A percentile compares a stretch with the other conserved stretches of the same genome.
These are phyloP conservation scores for Arabidopsis thaliana DNA, from an alignment of 345 rosid species.

Conservation along the genomic window DNA sequence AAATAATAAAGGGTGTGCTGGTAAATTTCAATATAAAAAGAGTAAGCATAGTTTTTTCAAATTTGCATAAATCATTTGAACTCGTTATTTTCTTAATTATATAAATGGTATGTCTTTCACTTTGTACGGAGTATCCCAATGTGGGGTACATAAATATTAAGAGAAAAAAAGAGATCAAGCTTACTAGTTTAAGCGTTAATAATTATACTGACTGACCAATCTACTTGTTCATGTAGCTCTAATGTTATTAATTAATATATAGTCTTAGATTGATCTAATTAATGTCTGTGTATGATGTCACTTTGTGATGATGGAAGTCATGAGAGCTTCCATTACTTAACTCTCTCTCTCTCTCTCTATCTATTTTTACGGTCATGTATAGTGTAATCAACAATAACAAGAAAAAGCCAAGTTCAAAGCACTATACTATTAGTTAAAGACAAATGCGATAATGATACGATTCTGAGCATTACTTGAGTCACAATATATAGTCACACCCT, in stretches of 20 bases:
- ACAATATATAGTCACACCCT: conserved; percentile 37
- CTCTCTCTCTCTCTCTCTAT: conserved; percentile 9
- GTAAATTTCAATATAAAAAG: no score
- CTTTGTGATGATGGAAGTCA: conserved; percentile 35
- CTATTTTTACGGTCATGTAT: conserved; percentile 16
- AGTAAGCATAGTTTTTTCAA: no score
- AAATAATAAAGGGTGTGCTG: no score
- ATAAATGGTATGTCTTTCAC: neutral
- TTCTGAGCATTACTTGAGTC: conserved; percentile 39
- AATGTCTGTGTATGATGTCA: conserved; percentile 30
- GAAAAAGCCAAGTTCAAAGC: conserved; percentile 37
- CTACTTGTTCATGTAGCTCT: neutral
- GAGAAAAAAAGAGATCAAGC: neutral
- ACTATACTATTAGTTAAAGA: conserved; percentile 11
- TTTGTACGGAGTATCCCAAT: conserved; percentile 10
- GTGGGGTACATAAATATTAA: neutral
- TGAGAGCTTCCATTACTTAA: conserved; percentile 34
- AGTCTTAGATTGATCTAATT: neutral
- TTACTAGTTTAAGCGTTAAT: neutral
- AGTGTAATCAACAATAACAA: conserved; percentile 28
- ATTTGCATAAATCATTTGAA: no score
- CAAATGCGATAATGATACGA: conserved; percentile 36
- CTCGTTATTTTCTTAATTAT: neutral
- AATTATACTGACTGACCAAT: neutral
- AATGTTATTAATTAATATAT: neutral